Evolutionary conservation across 2,329 filamentous ascomycete species (phyloP), one percentile per base, ranked within the genome.

Genomic region (Fonsecaea monophora): DNA sequence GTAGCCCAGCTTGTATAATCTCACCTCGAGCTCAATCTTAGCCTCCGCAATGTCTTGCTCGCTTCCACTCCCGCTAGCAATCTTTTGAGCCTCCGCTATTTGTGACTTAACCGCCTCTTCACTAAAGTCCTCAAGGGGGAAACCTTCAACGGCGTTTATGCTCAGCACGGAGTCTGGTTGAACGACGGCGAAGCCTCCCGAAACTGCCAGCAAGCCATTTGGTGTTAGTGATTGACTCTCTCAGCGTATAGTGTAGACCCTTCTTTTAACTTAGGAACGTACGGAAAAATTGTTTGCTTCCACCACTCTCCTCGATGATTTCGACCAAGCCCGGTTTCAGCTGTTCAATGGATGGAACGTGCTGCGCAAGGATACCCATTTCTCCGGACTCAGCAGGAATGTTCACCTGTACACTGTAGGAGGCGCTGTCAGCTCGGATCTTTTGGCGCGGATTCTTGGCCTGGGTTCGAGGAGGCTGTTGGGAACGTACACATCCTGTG

Each of bases 341-440:
- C 87, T 99, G 95, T 87, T 99, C 95, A 79, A 99, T 98, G 70
- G 94, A 93, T 73, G 95, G 94, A 77, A 99, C 95, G 88, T 99
- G 95, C 87, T 95, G 96, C 81, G 95, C 95, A 79, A 99, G 91
- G 77, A 99, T 90, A 91, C 95, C 95, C 95, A 99, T 99, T 77
- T 98, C 95, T 81, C 95, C 95, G 71, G 94, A 96, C 82, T 97
- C 95, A 78, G 95, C 95, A 80, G 95, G 91, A 78, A 99, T 90
- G 88, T 99, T 99, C 86, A 99, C 95, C 86, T 99, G 95, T 78
- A 98, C 89, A 78, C 83, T 85, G 73, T 64, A 74, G 83, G 89
- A 81, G 56, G 4, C 4, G 34, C 55, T 42, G 64, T 69, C 56
- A 68, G 66, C 59, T 59, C n/a, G 40, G 42, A 38, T 7, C 21